Evolutionary conservation across 805 yeast genomes (phyloP).

Genomic region (Saccharomycopsis sp.): DNA sequence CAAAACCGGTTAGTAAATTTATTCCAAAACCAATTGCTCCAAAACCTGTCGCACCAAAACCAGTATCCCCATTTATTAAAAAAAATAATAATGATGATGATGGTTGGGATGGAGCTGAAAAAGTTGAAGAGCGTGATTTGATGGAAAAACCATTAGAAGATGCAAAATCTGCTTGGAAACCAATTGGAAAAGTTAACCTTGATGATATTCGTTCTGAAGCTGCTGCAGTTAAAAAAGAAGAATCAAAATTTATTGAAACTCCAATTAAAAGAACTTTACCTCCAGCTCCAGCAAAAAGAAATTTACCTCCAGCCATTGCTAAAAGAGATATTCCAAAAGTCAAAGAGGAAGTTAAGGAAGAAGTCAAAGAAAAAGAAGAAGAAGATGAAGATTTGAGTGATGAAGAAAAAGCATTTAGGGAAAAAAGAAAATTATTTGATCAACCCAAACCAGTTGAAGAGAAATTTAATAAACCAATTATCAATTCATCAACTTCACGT

Average conservation of each 20-base stretch:
- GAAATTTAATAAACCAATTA: neutral
- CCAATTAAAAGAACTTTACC: no score
- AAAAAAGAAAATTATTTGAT: conserved; percentile 14
- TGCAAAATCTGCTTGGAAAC: conserved; percentile 42
- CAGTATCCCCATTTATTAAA: conserved; percentile 16
- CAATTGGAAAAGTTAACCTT: conserved; percentile 51
- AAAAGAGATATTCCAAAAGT: neutral
- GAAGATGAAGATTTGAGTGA: conserved; percentile 15
- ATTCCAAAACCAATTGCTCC: conserved; percentile 24
- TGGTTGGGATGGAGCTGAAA: conserved; percentile 36
- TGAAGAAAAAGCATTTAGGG: conserved; percentile 17
- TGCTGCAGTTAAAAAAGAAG: conserved; percentile 17
- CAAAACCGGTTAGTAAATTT: conserved; percentile 28
- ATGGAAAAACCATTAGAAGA: conserved; percentile 34
- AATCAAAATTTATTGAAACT: no score
- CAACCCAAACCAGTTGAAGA: conserved; percentile 7
- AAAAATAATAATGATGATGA: conserved; percentile 25
- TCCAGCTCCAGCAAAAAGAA: neutral
- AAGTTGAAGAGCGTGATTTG: conserved; percentile 37
- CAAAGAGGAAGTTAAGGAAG: conserved; percentile 11
- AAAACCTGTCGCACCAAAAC: conserved; percentile 22
- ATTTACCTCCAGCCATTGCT: neutral
- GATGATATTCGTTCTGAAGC: conserved; percentile 33
- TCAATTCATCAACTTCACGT: neutral
- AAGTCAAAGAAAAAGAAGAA: conserved; percentile 8